These are phyloP conservation scores for Omphalea diandra DNA, from an alignment of 441 rosid genomes.

Conservation along the genomic window DNA sequence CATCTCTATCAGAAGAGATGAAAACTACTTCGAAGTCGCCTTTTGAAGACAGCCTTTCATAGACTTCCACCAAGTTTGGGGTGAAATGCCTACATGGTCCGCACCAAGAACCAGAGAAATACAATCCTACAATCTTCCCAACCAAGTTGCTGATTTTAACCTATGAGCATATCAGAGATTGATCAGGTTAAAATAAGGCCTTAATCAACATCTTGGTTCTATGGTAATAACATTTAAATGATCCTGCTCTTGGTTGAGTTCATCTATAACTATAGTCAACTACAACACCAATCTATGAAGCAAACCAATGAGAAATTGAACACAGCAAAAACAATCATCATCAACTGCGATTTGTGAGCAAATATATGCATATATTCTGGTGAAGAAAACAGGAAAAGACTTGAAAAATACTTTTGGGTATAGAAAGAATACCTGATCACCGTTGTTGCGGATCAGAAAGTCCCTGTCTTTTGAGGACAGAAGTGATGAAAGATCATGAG, in stretches of 20 bases:
- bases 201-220: neutral
- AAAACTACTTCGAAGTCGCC: slow-evolving; percentile 37
- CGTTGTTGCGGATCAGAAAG: slow-evolving; percentile 26
- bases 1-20: slow-evolving; percentile 36
- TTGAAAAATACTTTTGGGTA: neutral
- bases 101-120: slow-evolving; percentile 45
- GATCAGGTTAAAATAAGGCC: neutral
- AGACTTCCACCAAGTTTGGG: slow-evolving; percentile 27
- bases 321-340: neutral
- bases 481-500: slow-evolving; percentile 17
- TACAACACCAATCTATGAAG: neutral
- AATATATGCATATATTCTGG: neutral
- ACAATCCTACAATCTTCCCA: slow-evolving; percentile 38
- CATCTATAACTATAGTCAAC: neutral
- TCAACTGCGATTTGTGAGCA: neutral
- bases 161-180: slow-evolving; percentile 7
- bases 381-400: neutral
- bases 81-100: slow-evolving; percentile 30
- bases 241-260: neutral
- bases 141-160: slow-evolving; percentile 26
- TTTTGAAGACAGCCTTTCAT: slow-evolving; percentile 26
- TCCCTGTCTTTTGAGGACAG: slow-evolving; percentile 28
- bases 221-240: neutral
- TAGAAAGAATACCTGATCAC: slow-evolving; percentile 18
- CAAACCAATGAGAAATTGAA: neutral